A percentile compares a stretch with the other conserved stretches of the same genome.
Evolutionary conservation across 2,329 filamentous ascomycete genomes (phyloP).

Genomic region (Coniochaeta ligniaria): DNA sequence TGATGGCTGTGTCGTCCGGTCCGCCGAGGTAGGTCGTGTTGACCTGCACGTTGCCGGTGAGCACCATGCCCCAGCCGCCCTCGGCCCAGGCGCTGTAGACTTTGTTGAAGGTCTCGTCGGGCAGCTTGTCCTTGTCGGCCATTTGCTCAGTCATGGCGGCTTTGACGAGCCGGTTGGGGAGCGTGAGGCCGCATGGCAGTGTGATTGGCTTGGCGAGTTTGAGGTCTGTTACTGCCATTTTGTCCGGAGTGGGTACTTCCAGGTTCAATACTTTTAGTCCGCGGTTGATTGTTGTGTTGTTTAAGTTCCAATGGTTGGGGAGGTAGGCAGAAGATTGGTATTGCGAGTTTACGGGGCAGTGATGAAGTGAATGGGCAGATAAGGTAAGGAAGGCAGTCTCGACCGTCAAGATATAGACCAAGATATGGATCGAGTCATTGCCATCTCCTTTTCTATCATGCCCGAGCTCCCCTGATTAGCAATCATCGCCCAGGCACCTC

Average conservation of each 20-base stretch:
- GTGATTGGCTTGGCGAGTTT: constrained; percentile 33
- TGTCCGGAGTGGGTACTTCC: not conserved
- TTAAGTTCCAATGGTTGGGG: too few species aligned
- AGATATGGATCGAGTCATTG: not conserved
- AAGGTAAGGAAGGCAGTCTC: not conserved
- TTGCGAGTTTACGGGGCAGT: not conserved
- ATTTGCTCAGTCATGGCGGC: constrained; percentile 43
- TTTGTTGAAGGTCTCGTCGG: constrained; percentile 30
- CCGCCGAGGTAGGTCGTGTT: constrained; percentile 28
- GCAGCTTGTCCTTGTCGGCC: constrained; percentile 32
- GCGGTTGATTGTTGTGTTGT: too few species aligned
- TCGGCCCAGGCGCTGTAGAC: constrained; percentile 47
- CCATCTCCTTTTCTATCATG: not conserved
- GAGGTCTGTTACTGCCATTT: not conserved
- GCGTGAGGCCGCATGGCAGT: constrained; percentile 45
- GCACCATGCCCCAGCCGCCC: constrained; percentile 43
- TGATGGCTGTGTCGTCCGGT: constrained; percentile 25
- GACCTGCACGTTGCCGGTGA: constrained; percentile 43
- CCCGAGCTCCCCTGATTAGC: not conserved
- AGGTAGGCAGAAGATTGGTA: too few species aligned
- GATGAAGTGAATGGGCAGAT: not conserved
- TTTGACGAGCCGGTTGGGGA: constrained; percentile 47
- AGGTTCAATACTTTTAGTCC: too few species aligned
- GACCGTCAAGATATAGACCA: not conserved
- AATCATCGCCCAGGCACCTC: not conserved